Evolutionary conservation across 345 rosid genomes (phyloP).

Genomic region (Salix caprea): DNA sequence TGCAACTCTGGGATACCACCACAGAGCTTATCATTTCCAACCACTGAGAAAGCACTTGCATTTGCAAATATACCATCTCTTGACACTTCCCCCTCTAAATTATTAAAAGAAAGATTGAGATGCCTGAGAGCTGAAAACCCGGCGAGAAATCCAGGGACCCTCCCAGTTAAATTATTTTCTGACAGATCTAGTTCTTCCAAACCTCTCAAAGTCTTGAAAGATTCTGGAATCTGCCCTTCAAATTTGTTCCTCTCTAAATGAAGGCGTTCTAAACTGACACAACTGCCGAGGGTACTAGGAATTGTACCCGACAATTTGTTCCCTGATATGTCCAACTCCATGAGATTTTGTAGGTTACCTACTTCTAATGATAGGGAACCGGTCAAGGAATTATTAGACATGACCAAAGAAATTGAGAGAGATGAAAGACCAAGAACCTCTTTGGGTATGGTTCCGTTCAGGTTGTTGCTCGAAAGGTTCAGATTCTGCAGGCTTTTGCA

Average conservation of each 20-base stretch:
- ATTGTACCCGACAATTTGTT: constrained; percentile 26
- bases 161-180: constrained; percentile 20
- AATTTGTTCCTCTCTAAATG: constrained; percentile 12
- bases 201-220: constrained; percentile 17
- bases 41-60: too few relatives aligned
- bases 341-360: constrained; percentile 11
- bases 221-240: constrained; percentile 17
- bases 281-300: constrained; percentile 20
- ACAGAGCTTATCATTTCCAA: too few relatives aligned
- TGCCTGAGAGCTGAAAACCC: neutral
- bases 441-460: constrained; percentile 31
- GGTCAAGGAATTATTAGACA: constrained; percentile 27
- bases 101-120: constrained; percentile 22
- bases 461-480: constrained; percentile 25
- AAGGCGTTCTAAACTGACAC: constrained; percentile 14
- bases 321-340: constrained; percentile 16
- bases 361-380: constrained; percentile 29
- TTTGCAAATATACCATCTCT: constrained; percentile 17
- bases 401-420: constrained; percentile 22
- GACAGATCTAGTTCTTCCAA: constrained; percentile 23
- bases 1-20: too few relatives aligned
- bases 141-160: constrained; percentile 12
- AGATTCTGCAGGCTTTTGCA: constrained; percentile 16
- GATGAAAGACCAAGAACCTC: constrained; percentile 26
- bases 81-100: constrained; percentile 20